These are phyloP conservation scores for Debaryomyces psychrophilus DNA, from an alignment of 1,139 yeast genomes.

Conservation along the genomic window DNA sequence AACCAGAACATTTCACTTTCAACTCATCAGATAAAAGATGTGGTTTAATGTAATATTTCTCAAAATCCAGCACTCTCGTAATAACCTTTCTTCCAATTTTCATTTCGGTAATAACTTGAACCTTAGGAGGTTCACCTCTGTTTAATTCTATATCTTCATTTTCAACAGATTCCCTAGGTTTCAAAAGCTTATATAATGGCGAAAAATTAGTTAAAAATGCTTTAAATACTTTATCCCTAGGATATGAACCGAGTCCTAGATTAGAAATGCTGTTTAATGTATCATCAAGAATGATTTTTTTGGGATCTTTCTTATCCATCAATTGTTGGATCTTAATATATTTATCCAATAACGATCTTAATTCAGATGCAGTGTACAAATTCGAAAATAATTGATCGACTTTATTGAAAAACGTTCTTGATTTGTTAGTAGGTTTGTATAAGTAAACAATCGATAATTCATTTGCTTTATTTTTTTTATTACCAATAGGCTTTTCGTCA, in stretches of 20 bases:
- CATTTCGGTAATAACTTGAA: conserved; percentile 69
- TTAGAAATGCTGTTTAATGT: conserved; percentile 30
- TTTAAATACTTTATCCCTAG: conserved; percentile 57
- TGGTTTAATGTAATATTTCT: conserved; percentile 66
- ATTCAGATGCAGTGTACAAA: conserved; percentile 56
- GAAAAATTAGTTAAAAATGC: conserved; percentile 57
- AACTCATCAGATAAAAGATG: conserved; percentile 68
- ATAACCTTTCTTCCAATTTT: conserved; percentile 83
- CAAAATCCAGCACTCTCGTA: conserved; percentile 73
- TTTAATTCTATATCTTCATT: conserved; percentile 37
- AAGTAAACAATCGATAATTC: conserved; percentile 42
- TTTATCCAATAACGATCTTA: conserved; percentile 52
- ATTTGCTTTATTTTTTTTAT: conserved; percentile 23
- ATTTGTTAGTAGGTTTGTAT: conserved; percentile 58
- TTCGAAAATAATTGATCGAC: conserved; percentile 37
- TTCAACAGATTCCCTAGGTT: conserved; percentile 45
- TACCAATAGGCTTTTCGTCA: conserved; percentile 21
- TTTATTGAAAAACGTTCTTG: conserved; percentile 53
- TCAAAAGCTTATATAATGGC: conserved; percentile 58
- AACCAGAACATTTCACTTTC: conserved; percentile 83
- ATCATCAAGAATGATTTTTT: conserved; percentile 58
- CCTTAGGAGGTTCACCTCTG: conserved; percentile 71
- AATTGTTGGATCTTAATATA: conserved; percentile 60
- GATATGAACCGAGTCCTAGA: conserved; percentile 28
- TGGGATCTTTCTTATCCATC: conserved; percentile 48